Conservation (phyloP, 305 asterid species). For the Fraxinus angustifolia region DNA sequence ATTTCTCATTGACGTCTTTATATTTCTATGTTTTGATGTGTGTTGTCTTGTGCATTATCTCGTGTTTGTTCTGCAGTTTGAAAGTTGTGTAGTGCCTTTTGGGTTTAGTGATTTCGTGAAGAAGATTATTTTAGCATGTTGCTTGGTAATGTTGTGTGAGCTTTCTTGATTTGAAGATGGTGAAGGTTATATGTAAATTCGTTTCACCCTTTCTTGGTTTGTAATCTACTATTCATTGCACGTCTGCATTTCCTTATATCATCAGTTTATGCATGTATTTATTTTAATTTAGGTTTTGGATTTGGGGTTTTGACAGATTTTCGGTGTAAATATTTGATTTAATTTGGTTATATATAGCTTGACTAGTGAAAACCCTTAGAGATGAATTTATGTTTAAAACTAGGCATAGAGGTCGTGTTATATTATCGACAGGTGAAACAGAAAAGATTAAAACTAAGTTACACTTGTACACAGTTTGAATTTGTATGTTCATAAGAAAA, state of each 20-base stretch:
- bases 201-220: background rate
- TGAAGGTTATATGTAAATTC: background rate
- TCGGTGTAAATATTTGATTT: background rate
- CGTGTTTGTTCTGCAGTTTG: background rate
- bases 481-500: background rate
- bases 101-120: background rate
- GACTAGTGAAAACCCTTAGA: background rate
- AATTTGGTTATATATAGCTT: background rate
- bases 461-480: background rate
- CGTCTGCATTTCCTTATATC: background rate
- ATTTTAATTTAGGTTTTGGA: background rate
- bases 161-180: background rate
- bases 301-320: background rate
- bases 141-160: background rate
- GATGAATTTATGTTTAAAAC: background rate
- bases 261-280: background rate
- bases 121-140: background rate
- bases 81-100: background rate
- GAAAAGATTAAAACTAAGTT: background rate
- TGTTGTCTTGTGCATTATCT: background rate
- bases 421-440: background rate
- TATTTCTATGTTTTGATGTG: background rate
- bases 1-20: background rate
- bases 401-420: background rate
- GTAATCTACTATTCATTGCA: background rate